Evolutionary conservation across 768 basidiomycete genomes (phyloP), one percentile per base, ranked within the genome.

Genomic region (Mrakia hoshinonis): DNA sequence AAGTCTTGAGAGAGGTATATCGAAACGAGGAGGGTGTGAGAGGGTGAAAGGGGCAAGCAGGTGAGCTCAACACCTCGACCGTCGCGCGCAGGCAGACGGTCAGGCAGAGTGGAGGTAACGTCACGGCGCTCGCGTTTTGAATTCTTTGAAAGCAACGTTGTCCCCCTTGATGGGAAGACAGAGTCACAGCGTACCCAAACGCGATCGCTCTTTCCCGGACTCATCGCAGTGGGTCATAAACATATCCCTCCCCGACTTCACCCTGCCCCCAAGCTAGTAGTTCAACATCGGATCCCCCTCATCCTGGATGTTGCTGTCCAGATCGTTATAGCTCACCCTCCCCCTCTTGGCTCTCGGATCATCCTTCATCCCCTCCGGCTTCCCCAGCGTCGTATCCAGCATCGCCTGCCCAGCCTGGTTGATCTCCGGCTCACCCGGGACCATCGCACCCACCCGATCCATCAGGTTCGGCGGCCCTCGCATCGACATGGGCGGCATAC

Each of bases 321-420:
- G 90, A 80, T 97, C 94, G 78, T 92, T 88, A 78, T 97, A 97
- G 81, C 90, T 92, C 68, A 97, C 87, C 79, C 90, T 86, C 80
- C 87, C 89, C 55, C 91, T 91, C 43, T 87, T 89, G 39, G 89
- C 88, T 36, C 94, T 91, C 49, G 94, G 84, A 52, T 94, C 94
- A 79, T 97, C 94, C 78, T 81, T 71, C 69, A 60, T 70, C 48
- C 62, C 72, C 49, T 54, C 46, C 26, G 62, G 64, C 52, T 46
- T 34, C 9, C 61, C 66, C 24, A 73, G 38, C 51, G 69, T 69
- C 64, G 69, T 47, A 47, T 70, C 60, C 22, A 74, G 84, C 49
- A 82, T 82, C 51, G 22, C 77, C 72, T 34, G 74, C 75, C 62
- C 87, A 38, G 68, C 49, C 24, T 67, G 79, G 6, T 84, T 84